Conservation (phyloP, 106 monocot genomes). For the Allium sativum region DNA sequence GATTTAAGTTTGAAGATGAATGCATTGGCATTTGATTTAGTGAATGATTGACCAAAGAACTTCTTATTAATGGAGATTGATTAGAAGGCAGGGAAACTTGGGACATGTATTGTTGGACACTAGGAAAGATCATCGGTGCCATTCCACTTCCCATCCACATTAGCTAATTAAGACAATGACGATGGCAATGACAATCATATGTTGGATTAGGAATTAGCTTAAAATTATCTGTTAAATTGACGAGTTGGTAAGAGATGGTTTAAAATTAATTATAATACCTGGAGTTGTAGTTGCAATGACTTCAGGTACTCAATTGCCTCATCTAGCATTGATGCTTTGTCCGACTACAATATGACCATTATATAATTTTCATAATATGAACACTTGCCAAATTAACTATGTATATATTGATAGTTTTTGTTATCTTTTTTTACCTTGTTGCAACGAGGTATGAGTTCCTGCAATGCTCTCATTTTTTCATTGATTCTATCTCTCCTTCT, state of each 20-base stretch:
- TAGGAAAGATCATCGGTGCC: constrained; percentile 43
- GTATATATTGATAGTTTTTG: not conserved
- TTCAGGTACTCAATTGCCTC: constrained; percentile 87
- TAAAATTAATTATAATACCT: constrained; percentile 25
- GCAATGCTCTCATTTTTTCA: constrained; percentile 69
- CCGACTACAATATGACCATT: constrained; percentile 31
- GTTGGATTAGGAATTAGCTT: no score
- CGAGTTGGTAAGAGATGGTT: no score
- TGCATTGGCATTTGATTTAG: constrained; percentile 11
- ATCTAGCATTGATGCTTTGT: constrained; percentile 86
- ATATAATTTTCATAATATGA: not conserved
- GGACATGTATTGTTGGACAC: constrained; percentile 29
- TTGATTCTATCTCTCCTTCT: constrained; percentile 70
- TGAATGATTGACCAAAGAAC: constrained; percentile 11
- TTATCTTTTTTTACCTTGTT: constrained; percentile 40
- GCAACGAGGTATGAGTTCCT: constrained; percentile 66
- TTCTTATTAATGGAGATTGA: constrained; percentile 24
- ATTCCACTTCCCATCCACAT: constrained; percentile 68
- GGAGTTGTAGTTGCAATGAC: constrained; percentile 70
- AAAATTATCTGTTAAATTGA: no score
- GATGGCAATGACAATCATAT: no score
- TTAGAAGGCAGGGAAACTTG: constrained; percentile 12
- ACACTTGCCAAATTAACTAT: not conserved
- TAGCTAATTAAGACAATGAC: constrained; percentile 9
- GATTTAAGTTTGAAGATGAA: constrained; percentile 13